Conservation (phyloP, 495 filamentous ascomycete species). For the Trichoderma gamsii region DNA sequence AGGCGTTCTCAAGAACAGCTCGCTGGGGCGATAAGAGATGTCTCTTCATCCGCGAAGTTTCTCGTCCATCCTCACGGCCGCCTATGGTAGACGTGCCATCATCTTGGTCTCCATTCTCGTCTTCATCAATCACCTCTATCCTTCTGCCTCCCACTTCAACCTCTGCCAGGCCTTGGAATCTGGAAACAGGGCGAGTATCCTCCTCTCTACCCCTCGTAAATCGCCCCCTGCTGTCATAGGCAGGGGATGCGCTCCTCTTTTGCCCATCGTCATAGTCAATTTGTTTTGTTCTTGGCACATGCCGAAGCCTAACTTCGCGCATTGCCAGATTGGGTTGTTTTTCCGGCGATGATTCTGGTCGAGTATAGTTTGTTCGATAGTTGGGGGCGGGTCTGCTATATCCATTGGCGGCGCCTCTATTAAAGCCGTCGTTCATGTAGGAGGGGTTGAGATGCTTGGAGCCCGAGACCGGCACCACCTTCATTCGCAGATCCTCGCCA, state of each 20-base stretch:
- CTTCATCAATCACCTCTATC: background rate
- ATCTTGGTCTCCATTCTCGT: slow-evolving; percentile 7
- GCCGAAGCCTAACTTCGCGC: slow-evolving; percentile 4
- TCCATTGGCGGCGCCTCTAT: background rate
- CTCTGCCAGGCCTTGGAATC: background rate
- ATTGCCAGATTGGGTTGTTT: background rate
- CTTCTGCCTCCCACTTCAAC: background rate
- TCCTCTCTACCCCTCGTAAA: background rate
- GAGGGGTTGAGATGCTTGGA: background rate
- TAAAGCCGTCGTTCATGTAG: slow-evolving; percentile 10
- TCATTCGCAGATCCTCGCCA: background rate
- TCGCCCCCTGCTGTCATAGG: background rate
- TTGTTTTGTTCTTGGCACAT: background rate
- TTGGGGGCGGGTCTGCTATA: background rate
- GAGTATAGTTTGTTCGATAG: background rate
- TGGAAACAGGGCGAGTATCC: background rate
- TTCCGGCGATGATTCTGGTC: background rate
- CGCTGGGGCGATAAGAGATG: background rate
- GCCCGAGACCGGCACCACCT: background rate
- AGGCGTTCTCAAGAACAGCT: background rate
- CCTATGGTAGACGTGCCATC: background rate
- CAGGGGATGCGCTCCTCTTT: slow-evolving; percentile 3
- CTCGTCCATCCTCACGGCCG: background rate
- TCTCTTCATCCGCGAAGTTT: background rate
- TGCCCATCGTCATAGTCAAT: background rate